Percentiles rank a stretch among this genome's conserved stretches.
Evolutionary conservation across 1,139 yeast species (phyloP).

Genomic region (Kodamaea arcana): DNA sequence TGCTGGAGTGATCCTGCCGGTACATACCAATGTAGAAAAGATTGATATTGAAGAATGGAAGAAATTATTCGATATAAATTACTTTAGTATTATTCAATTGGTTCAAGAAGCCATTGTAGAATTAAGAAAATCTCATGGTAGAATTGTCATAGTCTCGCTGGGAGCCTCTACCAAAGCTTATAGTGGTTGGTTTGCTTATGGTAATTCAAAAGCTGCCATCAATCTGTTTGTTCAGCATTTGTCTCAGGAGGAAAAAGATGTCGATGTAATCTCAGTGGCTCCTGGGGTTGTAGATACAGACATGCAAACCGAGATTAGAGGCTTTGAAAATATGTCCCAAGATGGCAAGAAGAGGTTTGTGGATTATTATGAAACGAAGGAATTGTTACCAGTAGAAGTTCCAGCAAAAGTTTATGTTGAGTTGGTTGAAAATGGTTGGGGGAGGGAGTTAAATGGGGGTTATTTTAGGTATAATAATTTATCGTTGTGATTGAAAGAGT

Average conservation of each 20-base stretch:
- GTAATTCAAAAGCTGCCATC: slow-evolving; percentile 84
- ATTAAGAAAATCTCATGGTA: slow-evolving; percentile 55
- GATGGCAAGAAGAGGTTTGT: slow-evolving; percentile 55
- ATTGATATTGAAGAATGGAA: slow-evolving; percentile 59
- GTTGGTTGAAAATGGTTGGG: slow-evolving; percentile 58
- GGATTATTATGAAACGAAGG: slow-evolving; percentile 50
- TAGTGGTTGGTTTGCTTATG: slow-evolving; percentile 85
- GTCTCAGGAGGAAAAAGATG: slow-evolving; percentile 59
- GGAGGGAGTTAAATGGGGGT: slow-evolving; percentile 52
- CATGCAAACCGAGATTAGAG: slow-evolving; percentile 80
- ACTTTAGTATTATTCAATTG: slow-evolving; percentile 69
- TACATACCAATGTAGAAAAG: slow-evolving; percentile 45
- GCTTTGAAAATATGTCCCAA: slow-evolving; percentile 49
- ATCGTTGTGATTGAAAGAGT: too few relatives aligned
- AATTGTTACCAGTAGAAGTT: slow-evolving; percentile 59
- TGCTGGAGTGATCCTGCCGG: slow-evolving; percentile 88
- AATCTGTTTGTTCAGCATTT: slow-evolving; percentile 68
- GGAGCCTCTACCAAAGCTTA: slow-evolving; percentile 70
- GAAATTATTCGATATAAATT: slow-evolving; percentile 65
- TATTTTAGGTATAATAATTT: slow-evolving; percentile 61
- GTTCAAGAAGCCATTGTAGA: slow-evolving; percentile 56
- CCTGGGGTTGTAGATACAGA: slow-evolving; percentile 92
- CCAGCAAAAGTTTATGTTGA: slow-evolving; percentile 70
- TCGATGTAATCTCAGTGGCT: slow-evolving; percentile 67
- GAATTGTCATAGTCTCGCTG: slow-evolving; percentile 71